A percentile compares a stretch with the other conserved stretches of the same genome.
Conservation (phyloP, 2,329 filamentous ascomycete genomes). For the Onygenales sp. region DNA sequence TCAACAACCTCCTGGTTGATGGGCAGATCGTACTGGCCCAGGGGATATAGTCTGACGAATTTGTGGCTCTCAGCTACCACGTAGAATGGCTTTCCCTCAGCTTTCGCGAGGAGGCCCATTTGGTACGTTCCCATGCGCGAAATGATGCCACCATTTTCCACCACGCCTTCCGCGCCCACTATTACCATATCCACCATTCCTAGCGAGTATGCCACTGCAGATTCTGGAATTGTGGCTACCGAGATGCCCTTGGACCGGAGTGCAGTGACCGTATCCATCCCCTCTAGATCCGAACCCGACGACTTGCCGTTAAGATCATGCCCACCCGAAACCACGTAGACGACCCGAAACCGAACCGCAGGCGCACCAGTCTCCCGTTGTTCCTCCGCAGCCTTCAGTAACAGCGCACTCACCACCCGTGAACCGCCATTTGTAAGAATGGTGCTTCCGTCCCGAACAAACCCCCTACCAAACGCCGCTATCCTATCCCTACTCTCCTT, state of each 20-base stretch:
- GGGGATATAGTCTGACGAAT: slow-evolving; percentile 78
- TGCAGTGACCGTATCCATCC: slow-evolving; percentile 58
- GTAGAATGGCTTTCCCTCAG: slow-evolving; percentile 68
- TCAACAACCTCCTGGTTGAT: slow-evolving; percentile 70
- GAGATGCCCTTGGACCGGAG: slow-evolving; percentile 67
- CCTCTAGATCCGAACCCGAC: slow-evolving; percentile 45
- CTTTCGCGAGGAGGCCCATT: slow-evolving; percentile 70
- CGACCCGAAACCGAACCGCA: slow-evolving; percentile 67
- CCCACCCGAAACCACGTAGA: slow-evolving; percentile 55
- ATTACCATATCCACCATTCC: slow-evolving; percentile 61
- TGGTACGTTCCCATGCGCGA: slow-evolving; percentile 80
- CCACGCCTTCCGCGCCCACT: slow-evolving; percentile 69
- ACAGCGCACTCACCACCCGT: slow-evolving; percentile 67
- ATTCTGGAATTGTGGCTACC: slow-evolving; percentile 70
- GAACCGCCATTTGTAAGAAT: slow-evolving; percentile 89
- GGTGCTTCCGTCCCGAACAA: slow-evolving; percentile 67
- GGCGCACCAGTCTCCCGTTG: slow-evolving; percentile 40
- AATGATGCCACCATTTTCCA: slow-evolving; percentile 89
- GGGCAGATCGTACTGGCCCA: slow-evolving; percentile 71
- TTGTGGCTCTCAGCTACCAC: slow-evolving; percentile 95
- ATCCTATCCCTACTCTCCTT: slow-evolving; percentile 79
- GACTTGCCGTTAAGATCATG: slow-evolving; percentile 17
- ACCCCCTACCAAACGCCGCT: slow-evolving; percentile 65
- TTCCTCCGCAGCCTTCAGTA: slow-evolving; percentile 63
- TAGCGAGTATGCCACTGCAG: slow-evolving; percentile 70